A percentile compares a stretch with the other conserved stretches of the same genome.
Conservation (phyloP, 225 moss, liverwort and hornwort genomes). For the Pseudisothecium myosuroides region DNA sequence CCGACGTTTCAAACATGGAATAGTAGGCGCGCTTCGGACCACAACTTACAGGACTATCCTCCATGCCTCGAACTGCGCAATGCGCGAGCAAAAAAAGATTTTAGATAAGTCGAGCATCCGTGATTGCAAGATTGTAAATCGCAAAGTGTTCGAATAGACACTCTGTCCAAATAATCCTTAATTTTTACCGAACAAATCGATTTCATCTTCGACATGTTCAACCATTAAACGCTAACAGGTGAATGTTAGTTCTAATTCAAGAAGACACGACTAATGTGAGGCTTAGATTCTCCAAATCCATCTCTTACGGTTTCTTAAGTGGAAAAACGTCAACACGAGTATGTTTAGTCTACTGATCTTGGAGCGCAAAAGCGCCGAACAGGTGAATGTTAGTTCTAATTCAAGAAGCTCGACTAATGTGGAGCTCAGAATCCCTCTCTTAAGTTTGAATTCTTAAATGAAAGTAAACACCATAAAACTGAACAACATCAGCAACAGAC, state of each 20-base stretch:
- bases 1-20: constrained; percentile 64
- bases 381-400: not conserved
- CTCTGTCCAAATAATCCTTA: not conserved
- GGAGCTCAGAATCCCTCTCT: not conserved
- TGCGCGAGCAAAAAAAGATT: not conserved
- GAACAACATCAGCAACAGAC: not conserved
- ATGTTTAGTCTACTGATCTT: not conserved
- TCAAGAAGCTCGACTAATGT: not conserved
- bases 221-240: not conserved
- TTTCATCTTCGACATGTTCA: not conserved
- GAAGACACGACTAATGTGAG: not conserved
- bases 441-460: not conserved
- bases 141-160: not conserved
- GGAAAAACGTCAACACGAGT: not conserved
- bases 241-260: not conserved
- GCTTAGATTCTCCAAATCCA: not conserved
- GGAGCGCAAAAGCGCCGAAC: not conserved
- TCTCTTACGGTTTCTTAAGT: not conserved
- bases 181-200: not conserved
- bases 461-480: not conserved
- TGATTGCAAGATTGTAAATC: not conserved
- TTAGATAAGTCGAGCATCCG: not conserved
- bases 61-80: constrained; percentile 53
- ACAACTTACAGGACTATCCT: constrained; percentile 57
- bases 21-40: constrained; percentile 69